phyloP scores from a whole-genome alignment of 2,329 filamentous ascomycete species.

The Aschersonia sp. region DNA sequence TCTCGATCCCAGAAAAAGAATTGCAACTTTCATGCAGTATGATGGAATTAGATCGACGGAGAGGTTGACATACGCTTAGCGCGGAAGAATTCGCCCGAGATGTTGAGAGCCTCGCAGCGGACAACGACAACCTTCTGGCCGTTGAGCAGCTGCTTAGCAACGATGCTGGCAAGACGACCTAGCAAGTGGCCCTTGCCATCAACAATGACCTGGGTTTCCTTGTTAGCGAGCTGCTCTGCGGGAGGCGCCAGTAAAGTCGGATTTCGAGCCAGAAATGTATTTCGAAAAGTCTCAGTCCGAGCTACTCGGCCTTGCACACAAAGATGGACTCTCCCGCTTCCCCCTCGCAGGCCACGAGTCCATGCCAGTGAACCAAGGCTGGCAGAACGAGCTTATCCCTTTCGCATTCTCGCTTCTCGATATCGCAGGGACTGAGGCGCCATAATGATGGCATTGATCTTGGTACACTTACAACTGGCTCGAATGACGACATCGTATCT shows the following conservation, averaged over 20 bases:
- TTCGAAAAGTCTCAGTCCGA: too few species aligned
- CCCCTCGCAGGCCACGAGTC: too few species aligned
- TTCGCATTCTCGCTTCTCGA: too few species aligned
- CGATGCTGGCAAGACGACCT: conserved; percentile 93
- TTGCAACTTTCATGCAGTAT: conserved; percentile 85
- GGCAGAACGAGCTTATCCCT: too few species aligned
- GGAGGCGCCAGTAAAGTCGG: too few species aligned
- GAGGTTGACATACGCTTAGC: conserved; percentile 81
- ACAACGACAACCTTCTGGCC: conserved; percentile 99
- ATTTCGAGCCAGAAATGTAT: too few species aligned
- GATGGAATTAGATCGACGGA: conserved; percentile 96
- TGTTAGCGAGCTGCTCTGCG: conserved; percentile 1
- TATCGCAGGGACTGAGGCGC: too few species aligned
- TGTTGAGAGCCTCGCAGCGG: conserved; percentile 98
- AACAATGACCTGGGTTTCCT: conserved; percentile 64
- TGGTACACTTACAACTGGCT: conserved; percentile 49
- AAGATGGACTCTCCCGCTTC: too few species aligned
- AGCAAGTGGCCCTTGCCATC: conserved; percentile 99
- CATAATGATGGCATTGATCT: neutral
- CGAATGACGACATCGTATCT: conserved; percentile 45
- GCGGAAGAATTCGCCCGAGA: conserved; percentile 99
- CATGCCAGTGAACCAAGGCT: too few species aligned
- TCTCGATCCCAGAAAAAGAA: neutral
- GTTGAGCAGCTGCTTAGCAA: conserved; percentile 97
- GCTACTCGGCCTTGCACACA: too few species aligned